Conservation (phyloP, 2,329 filamentous ascomycete species). For the Dothiorella sarmentorum region DNA sequence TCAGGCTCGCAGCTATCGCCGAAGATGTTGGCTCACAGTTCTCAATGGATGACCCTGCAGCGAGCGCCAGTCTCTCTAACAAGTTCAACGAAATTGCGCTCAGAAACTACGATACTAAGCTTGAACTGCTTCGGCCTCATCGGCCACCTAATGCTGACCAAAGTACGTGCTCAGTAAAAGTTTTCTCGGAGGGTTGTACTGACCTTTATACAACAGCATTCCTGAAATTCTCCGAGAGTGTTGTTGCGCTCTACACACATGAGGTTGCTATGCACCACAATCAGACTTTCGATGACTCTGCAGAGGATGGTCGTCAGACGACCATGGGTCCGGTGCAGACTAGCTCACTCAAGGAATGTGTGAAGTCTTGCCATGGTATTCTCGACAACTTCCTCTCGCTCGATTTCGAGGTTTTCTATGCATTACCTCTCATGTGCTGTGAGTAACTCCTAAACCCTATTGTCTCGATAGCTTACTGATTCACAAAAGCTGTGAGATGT, state of each 20-base stretch:
- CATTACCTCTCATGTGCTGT: conserved; percentile 46
- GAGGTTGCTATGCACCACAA: conserved; percentile 49
- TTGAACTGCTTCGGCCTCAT: not conserved
- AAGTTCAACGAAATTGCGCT: conserved; percentile 14
- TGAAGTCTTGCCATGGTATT: conserved; percentile 45
- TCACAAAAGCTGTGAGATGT: conserved; percentile 46
- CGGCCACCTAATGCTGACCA: conserved; percentile 28
- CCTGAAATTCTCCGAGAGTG: conserved; percentile 45
- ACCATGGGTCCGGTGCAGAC: conserved; percentile 47
- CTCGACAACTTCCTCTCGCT: conserved; percentile 49
- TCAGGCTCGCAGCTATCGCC: conserved; percentile 56
- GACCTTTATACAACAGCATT: conserved; percentile 27
- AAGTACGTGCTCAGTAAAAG: too few relatives aligned
- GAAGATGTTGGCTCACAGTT: conserved; percentile 57
- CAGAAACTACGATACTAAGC: conserved; percentile 8
- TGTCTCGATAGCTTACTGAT: conserved; percentile 19
- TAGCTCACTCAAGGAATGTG: conserved; percentile 45
- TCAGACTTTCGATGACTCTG: conserved; percentile 39
- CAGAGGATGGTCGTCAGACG: conserved; percentile 30
- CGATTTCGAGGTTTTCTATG: conserved; percentile 42
- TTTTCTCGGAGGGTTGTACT: too few relatives aligned
- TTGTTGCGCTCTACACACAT: conserved; percentile 48
- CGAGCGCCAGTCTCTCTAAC: conserved; percentile 53
- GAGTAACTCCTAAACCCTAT: conserved; percentile 24
- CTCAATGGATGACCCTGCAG: conserved; percentile 53